phyloP scores from a whole-genome alignment of 2,329 filamentous ascomycete species.

The Pyricularia pennisetigena region DNA sequence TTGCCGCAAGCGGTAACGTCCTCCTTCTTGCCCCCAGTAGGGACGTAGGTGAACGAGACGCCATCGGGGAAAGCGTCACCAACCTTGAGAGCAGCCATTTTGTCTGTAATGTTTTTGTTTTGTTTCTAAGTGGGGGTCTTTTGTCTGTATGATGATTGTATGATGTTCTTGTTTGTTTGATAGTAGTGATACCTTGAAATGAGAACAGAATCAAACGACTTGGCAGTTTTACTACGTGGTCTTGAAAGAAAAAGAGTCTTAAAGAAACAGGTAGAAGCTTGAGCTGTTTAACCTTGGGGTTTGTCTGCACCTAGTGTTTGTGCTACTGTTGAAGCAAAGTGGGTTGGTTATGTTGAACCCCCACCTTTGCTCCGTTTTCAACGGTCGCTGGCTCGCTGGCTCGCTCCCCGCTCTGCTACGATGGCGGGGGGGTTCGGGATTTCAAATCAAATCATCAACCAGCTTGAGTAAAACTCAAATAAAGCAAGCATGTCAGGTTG shows the following conservation, averaged over 20 bases:
- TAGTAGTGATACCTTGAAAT: not conserved
- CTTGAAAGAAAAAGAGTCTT: not conserved
- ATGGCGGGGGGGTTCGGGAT: not conserved
- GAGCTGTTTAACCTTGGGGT: too few relatives aligned
- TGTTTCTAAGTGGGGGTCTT: not conserved
- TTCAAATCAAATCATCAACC: not conserved
- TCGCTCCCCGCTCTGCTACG: not conserved
- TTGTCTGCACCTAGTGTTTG: too few relatives aligned
- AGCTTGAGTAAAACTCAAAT: not conserved
- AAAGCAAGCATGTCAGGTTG: not conserved
- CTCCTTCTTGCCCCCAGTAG: slow-evolving; percentile 59
- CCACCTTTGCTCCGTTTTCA: not conserved
- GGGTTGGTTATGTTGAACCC: not conserved
- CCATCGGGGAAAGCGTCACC: slow-evolving; percentile 77
- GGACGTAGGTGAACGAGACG: slow-evolving; percentile 77
- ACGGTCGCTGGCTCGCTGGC: not conserved
- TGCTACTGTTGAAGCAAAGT: not conserved
- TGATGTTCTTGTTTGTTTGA: not conserved
- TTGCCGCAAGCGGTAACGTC: slow-evolving; percentile 68
- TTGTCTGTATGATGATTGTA: too few relatives aligned
- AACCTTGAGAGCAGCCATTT: slow-evolving; percentile 54
- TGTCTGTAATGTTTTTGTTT: slow-evolving; percentile 8
- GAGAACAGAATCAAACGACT: not conserved
- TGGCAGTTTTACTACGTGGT: not conserved
- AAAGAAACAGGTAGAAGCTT: not conserved